phyloP scores from a whole-genome alignment of 2,329 filamentous ascomycete species.

The Colletotrichum gloeosporioides region DNA sequence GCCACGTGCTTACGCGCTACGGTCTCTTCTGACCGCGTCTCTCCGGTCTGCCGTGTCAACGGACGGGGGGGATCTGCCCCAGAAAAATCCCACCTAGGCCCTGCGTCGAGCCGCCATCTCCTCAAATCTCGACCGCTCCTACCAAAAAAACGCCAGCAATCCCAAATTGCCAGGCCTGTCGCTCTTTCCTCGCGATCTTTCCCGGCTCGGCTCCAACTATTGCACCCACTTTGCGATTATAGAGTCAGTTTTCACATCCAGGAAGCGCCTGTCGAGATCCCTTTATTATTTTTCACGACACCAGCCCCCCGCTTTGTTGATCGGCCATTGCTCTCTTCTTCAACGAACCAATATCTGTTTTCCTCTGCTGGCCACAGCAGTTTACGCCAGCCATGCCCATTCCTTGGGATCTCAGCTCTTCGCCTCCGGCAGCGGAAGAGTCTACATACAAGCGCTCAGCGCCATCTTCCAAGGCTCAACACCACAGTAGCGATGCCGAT shows the following conservation, averaged over 20 bases:
- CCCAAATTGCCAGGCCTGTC: not conserved
- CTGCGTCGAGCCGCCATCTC: not conserved
- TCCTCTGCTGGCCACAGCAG: not conserved
- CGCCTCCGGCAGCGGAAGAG: not conserved
- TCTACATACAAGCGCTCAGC: not conserved
- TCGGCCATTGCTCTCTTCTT: not conserved
- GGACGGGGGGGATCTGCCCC: conserved; percentile 13
- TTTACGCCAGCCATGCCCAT: not conserved
- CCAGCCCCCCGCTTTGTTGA: not conserved
- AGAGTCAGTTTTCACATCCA: not conserved
- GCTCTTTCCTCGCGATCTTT: not conserved
- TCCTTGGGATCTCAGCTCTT: conserved; percentile 3
- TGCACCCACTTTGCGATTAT: not conserved
- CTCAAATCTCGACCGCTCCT: conserved; percentile 20
- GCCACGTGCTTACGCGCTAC: conserved; percentile 19
- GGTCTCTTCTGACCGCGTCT: conserved; percentile 16
- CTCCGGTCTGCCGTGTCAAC: conserved; percentile 16
- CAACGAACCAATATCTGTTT: not conserved
- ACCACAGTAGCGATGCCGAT: conserved; percentile 42
- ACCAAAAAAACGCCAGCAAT: not conserved
- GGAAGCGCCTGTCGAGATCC: not conserved
- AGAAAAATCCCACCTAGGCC: conserved; percentile 17
- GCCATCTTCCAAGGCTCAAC: not conserved
- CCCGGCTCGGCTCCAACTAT: not conserved
- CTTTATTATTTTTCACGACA: not conserved